These are phyloP conservation scores for Colletotrichum tropicicola DNA, from an alignment of 2,329 filamentous ascomycete genomes.

Conservation along the genomic window DNA sequence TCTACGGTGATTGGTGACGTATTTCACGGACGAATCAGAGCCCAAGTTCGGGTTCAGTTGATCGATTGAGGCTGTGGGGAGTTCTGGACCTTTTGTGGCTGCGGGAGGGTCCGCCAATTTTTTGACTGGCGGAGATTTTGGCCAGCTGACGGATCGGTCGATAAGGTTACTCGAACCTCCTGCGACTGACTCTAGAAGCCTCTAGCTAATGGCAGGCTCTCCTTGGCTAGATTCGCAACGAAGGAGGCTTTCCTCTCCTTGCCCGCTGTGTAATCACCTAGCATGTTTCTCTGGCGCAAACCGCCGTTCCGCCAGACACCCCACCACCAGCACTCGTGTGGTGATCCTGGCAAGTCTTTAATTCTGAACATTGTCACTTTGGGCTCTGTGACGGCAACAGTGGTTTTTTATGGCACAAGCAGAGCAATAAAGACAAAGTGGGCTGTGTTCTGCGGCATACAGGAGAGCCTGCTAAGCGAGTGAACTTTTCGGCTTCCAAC, in stretches of 20 bases:
- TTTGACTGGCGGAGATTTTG: neutral
- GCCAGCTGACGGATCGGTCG: neutral
- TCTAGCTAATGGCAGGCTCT: neutral
- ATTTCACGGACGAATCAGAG: neutral
- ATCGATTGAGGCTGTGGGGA: neutral
- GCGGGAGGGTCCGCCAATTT: conserved; percentile 2
- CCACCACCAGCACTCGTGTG: too few relatives aligned
- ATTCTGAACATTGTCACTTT: too few relatives aligned
- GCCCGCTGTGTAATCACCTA: too few relatives aligned
- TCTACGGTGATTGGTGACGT: neutral
- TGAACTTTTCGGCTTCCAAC: too few relatives aligned
- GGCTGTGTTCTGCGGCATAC: too few relatives aligned
- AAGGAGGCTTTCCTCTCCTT: neutral
- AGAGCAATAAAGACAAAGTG: too few relatives aligned
- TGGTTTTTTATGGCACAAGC: too few relatives aligned
- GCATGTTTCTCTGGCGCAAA: too few relatives aligned
- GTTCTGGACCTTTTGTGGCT: conserved; percentile 9
- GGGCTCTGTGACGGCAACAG: too few relatives aligned
- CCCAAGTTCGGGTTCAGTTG: neutral
- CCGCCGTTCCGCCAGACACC: too few relatives aligned
- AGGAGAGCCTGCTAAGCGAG: too few relatives aligned
- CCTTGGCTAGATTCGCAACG: neutral
- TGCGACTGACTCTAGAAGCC: neutral
- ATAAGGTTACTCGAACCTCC: conserved; percentile 1
- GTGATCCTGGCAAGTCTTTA: too few relatives aligned